These are phyloP conservation scores for Talaromyces sp. DNA, from an alignment of 2,329 filamentous ascomycete species.

Conservation along the genomic window DNA sequence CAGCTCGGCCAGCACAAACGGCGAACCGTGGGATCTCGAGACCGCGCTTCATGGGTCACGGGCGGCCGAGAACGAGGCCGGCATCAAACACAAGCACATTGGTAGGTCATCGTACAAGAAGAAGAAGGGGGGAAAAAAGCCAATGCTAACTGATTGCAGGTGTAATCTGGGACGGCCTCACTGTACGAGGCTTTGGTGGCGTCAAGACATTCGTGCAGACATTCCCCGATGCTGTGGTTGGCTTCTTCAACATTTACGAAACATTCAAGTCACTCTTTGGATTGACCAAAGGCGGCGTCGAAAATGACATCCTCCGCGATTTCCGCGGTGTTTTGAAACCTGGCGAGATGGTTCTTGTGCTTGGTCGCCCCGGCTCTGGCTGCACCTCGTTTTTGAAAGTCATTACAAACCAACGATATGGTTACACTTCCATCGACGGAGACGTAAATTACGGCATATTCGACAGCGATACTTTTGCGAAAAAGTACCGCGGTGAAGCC, in stretches of 20 bases:
- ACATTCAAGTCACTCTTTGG: constrained; percentile 63
- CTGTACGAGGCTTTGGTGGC: constrained; percentile 71
- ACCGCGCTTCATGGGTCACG: constrained; percentile 66
- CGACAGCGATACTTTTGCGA: constrained; percentile 62
- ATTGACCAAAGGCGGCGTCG: constrained; percentile 61
- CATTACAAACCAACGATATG: constrained; percentile 62
- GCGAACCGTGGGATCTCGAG: constrained; percentile 71
- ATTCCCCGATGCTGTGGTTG: constrained; percentile 71
- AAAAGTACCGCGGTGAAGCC: constrained; percentile 72
- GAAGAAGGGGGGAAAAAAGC: not conserved
- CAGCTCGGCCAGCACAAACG: constrained; percentile 35
- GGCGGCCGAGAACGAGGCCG: constrained; percentile 67
- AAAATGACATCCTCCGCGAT: constrained; percentile 68
- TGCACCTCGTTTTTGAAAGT: constrained; percentile 67
- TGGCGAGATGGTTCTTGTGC: constrained; percentile 83
- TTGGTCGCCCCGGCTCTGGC: constrained; percentile 71
- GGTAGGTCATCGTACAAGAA: constrained; percentile 31
- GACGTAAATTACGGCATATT: constrained; percentile 76
- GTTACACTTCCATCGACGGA: constrained; percentile 60
- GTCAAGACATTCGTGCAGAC: constrained; percentile 68
- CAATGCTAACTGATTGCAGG: constrained; percentile 32
- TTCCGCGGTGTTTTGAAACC: constrained; percentile 62
- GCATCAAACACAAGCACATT: constrained; percentile 75
- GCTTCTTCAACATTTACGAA: constrained; percentile 70
- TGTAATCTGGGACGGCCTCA: constrained; percentile 72